Conservation (phyloP, 2,329 filamentous ascomycete species). For the Pseudogymnoascus sp. region DNA sequence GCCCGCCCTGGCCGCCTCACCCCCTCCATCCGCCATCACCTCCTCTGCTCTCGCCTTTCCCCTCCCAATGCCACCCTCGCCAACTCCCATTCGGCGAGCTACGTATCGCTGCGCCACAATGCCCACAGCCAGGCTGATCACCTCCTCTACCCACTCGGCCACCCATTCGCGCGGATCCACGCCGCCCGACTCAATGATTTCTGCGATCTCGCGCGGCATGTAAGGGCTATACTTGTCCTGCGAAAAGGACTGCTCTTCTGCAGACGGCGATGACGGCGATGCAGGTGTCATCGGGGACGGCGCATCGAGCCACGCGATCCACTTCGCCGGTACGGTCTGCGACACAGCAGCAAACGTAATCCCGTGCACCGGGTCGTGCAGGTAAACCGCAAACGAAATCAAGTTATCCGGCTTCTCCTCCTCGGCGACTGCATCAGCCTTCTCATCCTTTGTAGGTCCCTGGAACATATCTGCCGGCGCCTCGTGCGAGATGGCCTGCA, state of each 20-base stretch:
- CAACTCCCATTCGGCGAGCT: slow-evolving; percentile 89
- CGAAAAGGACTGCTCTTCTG: slow-evolving; percentile 24
- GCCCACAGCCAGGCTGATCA: slow-evolving; percentile 67
- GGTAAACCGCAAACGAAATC: slow-evolving; percentile 67
- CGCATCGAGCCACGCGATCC: slow-evolving; percentile 87
- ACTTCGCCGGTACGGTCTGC: slow-evolving; percentile 73
- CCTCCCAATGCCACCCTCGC: slow-evolving; percentile 60
- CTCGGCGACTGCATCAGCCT: slow-evolving; percentile 42
- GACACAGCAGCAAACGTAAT: slow-evolving; percentile 79
- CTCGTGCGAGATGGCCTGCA: slow-evolving; percentile 72
- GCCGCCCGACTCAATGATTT: slow-evolving; percentile 65
- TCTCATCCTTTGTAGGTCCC: slow-evolving; percentile 47
- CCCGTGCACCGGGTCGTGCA: slow-evolving; percentile 82
- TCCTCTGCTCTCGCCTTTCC: slow-evolving; percentile 53
- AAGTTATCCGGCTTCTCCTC: slow-evolving; percentile 47
- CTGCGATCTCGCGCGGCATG: slow-evolving; percentile 77
- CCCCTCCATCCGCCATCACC: slow-evolving; percentile 46
- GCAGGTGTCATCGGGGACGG: slow-evolving; percentile 47
- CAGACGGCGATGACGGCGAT: slow-evolving; percentile 22
- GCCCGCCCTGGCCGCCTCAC: slow-evolving; percentile 52
- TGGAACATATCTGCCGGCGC: slow-evolving; percentile 60
- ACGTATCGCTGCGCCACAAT: slow-evolving; percentile 93
- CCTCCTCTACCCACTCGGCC: slow-evolving; percentile 92
- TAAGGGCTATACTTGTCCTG: slow-evolving; percentile 36
- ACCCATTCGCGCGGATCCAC: slow-evolving; percentile 97